Percentiles rank a stretch among this genome's conserved stretches.
phyloP scores from a whole-genome alignment of 345 rosid genomes.

The Arabidopsis thaliana region DNA sequence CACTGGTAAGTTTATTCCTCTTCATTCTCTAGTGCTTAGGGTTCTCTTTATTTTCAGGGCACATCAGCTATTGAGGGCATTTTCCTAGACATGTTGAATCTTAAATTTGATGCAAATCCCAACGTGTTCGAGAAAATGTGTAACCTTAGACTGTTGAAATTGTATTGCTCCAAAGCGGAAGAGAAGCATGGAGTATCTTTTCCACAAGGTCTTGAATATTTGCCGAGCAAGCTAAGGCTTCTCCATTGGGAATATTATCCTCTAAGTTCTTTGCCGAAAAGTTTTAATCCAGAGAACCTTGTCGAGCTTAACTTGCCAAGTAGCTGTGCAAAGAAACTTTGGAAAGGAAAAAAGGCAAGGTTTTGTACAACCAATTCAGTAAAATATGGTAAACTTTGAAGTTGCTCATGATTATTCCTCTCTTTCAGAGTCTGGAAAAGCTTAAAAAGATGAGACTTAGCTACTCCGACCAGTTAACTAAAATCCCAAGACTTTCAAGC shows the following conservation, averaged over 20 bases:
- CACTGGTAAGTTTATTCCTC: not conserved
- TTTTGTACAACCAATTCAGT: not conserved
- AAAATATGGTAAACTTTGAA: not conserved
- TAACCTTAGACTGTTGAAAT: constrained; percentile 33
- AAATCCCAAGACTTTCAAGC: constrained; percentile 38
- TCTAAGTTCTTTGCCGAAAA: constrained; percentile 38
- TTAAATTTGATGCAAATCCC: not conserved
- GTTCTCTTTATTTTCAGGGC: constrained; percentile 37
- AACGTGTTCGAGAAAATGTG: constrained; percentile 32
- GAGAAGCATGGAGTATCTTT: not conserved
- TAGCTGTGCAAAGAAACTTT: constrained; percentile 30
- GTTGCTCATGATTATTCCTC: not conserved
- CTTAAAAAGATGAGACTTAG: constrained; percentile 36
- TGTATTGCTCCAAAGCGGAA: not conserved
- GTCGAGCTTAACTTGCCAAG: constrained; percentile 34
- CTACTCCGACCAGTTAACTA: constrained; percentile 23
- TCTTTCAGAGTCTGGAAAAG: constrained; percentile 33
- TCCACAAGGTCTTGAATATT: constrained; percentile 22
- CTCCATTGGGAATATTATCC: constrained; percentile 44
- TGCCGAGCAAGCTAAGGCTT: constrained; percentile 37
- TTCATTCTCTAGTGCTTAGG: too few relatives aligned
- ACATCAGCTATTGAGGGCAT: constrained; percentile 46
- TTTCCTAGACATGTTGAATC: constrained; percentile 24
- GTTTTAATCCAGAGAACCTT: constrained; percentile 37
- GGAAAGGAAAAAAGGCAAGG: constrained; percentile 41